phyloP scores from a whole-genome alignment of 148 eudicot genomes.

The Vaccinium macrocarpon region DNA sequence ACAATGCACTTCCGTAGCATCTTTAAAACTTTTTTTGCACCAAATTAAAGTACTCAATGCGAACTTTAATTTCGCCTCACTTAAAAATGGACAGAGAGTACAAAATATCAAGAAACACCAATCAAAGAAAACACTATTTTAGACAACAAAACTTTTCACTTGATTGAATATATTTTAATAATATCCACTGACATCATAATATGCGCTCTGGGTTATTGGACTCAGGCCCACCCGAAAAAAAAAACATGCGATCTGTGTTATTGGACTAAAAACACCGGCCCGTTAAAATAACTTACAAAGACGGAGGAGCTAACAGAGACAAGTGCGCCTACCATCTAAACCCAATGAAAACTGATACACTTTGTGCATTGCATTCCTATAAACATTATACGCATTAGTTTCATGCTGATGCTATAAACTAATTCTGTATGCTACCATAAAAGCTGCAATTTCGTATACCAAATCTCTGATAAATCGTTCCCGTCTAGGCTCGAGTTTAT shows the following conservation, averaged over 20 bases:
- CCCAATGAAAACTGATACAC: background rate
- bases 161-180: too few relatives aligned
- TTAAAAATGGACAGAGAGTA: too few relatives aligned
- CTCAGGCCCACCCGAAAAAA: too few relatives aligned
- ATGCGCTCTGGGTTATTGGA: too few relatives aligned
- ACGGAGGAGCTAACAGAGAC: background rate
- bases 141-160: slow-evolving; percentile 13
- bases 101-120: too few relatives aligned
- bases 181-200: background rate
- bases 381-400: background rate
- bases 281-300: background rate
- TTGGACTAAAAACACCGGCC: background rate
- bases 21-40: too few relatives aligned
- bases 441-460: background rate
- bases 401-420: background rate
- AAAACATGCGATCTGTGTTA: background rate
- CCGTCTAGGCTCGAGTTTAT: background rate
- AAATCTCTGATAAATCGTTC: background rate
- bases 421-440: background rate
- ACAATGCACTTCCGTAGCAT: too few relatives aligned
- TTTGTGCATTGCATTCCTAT: background rate
- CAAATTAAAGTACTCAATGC: too few relatives aligned
- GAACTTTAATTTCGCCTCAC: too few relatives aligned
- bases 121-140: slow-evolving; percentile 13
- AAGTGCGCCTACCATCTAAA: background rate